Conservation (phyloP, 345 rosid genomes). For the Microthlaspi erraticum region DNA sequence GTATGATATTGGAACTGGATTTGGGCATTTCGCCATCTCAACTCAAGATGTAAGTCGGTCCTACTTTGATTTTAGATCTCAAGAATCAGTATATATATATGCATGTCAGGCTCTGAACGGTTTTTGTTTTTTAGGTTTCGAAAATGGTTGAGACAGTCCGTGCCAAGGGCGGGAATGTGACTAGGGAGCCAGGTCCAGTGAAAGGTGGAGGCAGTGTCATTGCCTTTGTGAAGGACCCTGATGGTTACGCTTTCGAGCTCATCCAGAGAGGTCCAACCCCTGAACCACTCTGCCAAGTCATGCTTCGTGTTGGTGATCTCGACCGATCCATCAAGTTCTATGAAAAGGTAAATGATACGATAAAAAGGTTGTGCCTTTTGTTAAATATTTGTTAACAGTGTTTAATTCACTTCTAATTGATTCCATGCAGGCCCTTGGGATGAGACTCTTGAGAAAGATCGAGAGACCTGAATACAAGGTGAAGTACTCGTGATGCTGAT, state of each 20-base stretch:
- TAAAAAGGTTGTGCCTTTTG: neutral
- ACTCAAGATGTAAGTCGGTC: conserved; percentile 71
- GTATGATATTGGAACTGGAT: conserved; percentile 93
- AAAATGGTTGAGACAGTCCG: conserved; percentile 75
- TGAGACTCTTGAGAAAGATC: conserved; percentile 70
- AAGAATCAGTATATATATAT: neutral
- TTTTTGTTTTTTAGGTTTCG: conserved; percentile 59
- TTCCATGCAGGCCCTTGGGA: conserved; percentile 75
- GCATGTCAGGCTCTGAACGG: conserved; percentile 2
- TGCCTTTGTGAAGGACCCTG: conserved; percentile 98
- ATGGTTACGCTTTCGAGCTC: conserved; percentile 84
- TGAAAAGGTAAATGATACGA: conserved; percentile 67
- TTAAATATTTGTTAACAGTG: neutral
- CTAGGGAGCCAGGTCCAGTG: conserved; percentile 94
- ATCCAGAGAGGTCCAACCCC: conserved; percentile 90
- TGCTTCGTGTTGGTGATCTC: conserved; percentile 93
- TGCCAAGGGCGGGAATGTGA: conserved; percentile 78
- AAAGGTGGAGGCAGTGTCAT: conserved; percentile 76
- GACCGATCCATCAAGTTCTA: conserved; percentile 85
- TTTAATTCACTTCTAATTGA: neutral
- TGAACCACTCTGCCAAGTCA: conserved; percentile 93
- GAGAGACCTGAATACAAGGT: conserved; percentile 90
- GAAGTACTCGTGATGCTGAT: conserved; percentile 3
- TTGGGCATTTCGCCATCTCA: conserved; percentile 92
- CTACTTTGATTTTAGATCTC: conserved; percentile 1